Conservation (phyloP, 2,329 filamentous ascomycete species). For the Massarina eburnea region DNA sequence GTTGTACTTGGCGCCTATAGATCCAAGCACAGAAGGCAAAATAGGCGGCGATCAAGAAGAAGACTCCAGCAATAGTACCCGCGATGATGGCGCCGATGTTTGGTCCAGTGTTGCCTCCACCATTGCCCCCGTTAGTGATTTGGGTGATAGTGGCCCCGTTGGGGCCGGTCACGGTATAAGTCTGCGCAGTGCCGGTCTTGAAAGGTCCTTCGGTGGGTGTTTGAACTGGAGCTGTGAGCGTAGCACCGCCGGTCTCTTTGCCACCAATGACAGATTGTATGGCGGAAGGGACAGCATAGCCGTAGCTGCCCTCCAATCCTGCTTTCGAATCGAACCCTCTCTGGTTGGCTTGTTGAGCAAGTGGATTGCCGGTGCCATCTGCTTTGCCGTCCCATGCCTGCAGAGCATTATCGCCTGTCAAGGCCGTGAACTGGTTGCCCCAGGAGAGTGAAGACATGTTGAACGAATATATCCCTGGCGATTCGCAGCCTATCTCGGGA, state of each 20-base stretch:
- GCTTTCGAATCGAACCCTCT: slow-evolving; percentile 53
- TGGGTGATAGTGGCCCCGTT: slow-evolving; percentile 46
- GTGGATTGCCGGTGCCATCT: slow-evolving; percentile 43
- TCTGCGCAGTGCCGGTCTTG: slow-evolving; percentile 68
- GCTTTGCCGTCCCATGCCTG: slow-evolving; percentile 33
- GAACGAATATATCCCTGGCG: slow-evolving; percentile 72
- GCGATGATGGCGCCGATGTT: slow-evolving; percentile 60
- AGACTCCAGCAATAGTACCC: slow-evolving; percentile 65
- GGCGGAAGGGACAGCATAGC: slow-evolving; percentile 69
- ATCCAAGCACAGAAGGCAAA: slow-evolving; percentile 73
- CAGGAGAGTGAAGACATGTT: slow-evolving; percentile 71
- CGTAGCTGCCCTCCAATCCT: slow-evolving; percentile 60
- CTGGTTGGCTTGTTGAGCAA: slow-evolving; percentile 57
- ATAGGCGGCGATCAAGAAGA: slow-evolving; percentile 64
- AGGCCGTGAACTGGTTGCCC: slow-evolving; percentile 70
- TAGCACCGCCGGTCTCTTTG: slow-evolving; percentile 66
- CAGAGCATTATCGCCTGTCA: slow-evolving; percentile 56
- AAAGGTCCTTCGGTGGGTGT: slow-evolving; percentile 69
- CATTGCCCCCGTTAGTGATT: slow-evolving; percentile 33
- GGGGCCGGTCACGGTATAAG: slow-evolving; percentile 62
- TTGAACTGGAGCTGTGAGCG: slow-evolving; percentile 63
- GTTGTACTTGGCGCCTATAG: slow-evolving; percentile 68
- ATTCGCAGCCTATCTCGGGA: slow-evolving; percentile 63
- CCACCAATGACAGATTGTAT: slow-evolving; percentile 71
- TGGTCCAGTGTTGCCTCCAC: slow-evolving; percentile 36